A percentile compares a stretch with the other conserved stretches of the same genome.
Conservation (phyloP, 805 yeast genomes). For the Suhomyces pyralidae region DNA sequence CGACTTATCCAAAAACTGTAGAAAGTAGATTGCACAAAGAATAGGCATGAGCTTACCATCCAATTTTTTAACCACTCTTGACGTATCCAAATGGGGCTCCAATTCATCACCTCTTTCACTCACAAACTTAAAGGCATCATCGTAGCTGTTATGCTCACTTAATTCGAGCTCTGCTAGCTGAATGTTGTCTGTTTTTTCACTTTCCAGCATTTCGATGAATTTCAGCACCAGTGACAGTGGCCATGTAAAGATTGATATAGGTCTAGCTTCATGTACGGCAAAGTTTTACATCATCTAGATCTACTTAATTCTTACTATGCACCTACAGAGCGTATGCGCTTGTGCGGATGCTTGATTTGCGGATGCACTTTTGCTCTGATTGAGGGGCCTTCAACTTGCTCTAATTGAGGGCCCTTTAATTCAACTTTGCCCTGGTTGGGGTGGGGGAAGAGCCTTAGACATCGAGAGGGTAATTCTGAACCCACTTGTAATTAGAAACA, state of each 20-base stretch:
- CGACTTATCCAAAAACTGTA: conserved; percentile 60
- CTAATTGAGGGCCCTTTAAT: no score
- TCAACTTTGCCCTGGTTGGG: no score
- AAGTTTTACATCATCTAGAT: background rate
- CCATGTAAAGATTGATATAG: background rate
- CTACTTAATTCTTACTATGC: background rate
- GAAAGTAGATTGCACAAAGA: conserved; percentile 51
- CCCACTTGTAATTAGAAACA: background rate
- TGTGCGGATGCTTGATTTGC: background rate
- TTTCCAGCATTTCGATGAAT: background rate
- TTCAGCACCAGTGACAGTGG: no score
- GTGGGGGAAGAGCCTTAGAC: no score
- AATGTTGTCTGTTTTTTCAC: background rate
- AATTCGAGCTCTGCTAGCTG: background rate
- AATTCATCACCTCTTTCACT: background rate
- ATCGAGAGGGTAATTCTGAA: background rate
- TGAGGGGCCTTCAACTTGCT: no score
- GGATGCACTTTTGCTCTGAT: background rate
- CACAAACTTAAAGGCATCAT: conserved; percentile 21
- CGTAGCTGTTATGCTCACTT: conserved; percentile 8
- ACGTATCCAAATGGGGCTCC: background rate
- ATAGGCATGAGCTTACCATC: conserved; percentile 49
- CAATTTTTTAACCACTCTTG: conserved; percentile 29
- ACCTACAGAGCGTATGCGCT: conserved; percentile 1
- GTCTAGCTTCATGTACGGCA: background rate